These are phyloP conservation scores for Mycena capillaripes DNA, from an alignment of 768 basidiomycete species.

Conservation along the genomic window DNA sequence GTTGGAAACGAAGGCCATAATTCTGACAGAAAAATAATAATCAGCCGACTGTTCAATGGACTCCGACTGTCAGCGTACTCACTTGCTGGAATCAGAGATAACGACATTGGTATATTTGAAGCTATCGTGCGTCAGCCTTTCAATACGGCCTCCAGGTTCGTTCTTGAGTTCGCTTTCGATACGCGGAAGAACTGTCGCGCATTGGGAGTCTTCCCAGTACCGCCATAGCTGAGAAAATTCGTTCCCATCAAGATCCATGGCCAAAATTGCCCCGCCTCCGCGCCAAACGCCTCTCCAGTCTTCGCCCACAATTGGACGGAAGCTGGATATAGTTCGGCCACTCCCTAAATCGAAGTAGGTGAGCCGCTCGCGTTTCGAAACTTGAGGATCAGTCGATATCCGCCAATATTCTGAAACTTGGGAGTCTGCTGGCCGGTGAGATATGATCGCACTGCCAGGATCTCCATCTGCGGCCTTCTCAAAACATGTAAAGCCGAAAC, in stretches of 20 bases:
- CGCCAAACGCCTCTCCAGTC: slow-evolving; percentile 57
- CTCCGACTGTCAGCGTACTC: neutral
- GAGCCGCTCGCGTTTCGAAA: slow-evolving; percentile 48
- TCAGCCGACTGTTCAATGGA: neutral
- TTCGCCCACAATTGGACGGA: slow-evolving; percentile 52
- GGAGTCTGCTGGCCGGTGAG: slow-evolving; percentile 55
- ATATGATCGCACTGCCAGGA: slow-evolving; percentile 41
- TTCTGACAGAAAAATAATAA: slow-evolving; percentile 38
- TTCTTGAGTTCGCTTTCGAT: slow-evolving; percentile 56
- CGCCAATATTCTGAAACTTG: slow-evolving; percentile 55
- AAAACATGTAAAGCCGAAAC: slow-evolving; percentile 24
- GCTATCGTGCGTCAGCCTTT: slow-evolving; percentile 57
- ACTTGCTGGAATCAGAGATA: slow-evolving; percentile 55
- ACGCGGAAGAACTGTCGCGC: slow-evolving; percentile 42
- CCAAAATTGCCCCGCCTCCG: slow-evolving; percentile 51
- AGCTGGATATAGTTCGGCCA: slow-evolving; percentile 50
- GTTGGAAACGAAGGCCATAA: slow-evolving; percentile 57
- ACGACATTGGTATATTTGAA: slow-evolving; percentile 46
- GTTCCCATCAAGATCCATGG: slow-evolving; percentile 57
- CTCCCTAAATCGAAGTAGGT: slow-evolving; percentile 56
- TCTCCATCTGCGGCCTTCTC: slow-evolving; percentile 7
- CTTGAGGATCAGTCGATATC: slow-evolving; percentile 45
- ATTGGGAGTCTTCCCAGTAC: slow-evolving; percentile 56
- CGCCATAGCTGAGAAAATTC: slow-evolving; percentile 61
- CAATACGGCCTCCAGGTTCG: slow-evolving; percentile 55